Conservation (phyloP, 2,329 filamentous ascomycete genomes). For the Trichoderma guizhouense region DNA sequence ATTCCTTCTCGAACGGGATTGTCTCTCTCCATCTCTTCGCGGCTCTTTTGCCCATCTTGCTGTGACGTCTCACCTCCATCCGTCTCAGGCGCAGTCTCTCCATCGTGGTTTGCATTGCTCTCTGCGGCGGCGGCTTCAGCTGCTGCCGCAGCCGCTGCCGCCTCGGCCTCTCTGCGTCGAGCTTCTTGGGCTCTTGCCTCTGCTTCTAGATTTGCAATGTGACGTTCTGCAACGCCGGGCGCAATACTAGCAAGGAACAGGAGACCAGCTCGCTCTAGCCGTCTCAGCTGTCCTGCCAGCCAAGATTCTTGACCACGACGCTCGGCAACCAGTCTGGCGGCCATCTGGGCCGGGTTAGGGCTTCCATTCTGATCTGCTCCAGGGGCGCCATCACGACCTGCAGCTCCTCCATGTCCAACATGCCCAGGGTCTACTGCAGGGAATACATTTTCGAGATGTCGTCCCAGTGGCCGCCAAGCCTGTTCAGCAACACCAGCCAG, state of each 20-base stretch:
- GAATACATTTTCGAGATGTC: slow-evolving; percentile 58
- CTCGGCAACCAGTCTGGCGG: slow-evolving; percentile 51
- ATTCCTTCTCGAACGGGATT: background rate
- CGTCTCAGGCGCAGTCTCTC: background rate
- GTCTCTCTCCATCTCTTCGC: background rate
- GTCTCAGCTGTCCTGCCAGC: slow-evolving; percentile 43
- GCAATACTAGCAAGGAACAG: slow-evolving; percentile 65
- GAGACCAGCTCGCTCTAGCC: slow-evolving; percentile 57
- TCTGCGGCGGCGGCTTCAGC: slow-evolving; percentile 27
- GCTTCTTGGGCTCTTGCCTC: slow-evolving; percentile 44
- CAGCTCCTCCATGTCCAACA: slow-evolving; percentile 22
- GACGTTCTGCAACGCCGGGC: slow-evolving; percentile 62
- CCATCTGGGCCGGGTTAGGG: slow-evolving; percentile 49
- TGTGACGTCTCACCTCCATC: background rate
- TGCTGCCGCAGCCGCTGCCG: slow-evolving; percentile 34
- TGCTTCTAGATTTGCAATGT: slow-evolving; percentile 57
- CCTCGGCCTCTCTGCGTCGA: slow-evolving; percentile 43
- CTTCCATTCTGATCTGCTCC: slow-evolving; percentile 28
- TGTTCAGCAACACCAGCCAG: slow-evolving; percentile 55
- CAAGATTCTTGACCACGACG: slow-evolving; percentile 31
- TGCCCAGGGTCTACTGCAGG: slow-evolving; percentile 45
- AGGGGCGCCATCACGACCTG: slow-evolving; percentile 27
- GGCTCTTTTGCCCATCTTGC: background rate
- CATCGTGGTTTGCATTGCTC: background rate
- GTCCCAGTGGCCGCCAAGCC: slow-evolving; percentile 54